Evolutionary conservation across 2,329 filamentous ascomycete genomes (phyloP).

Genomic region (Alternaria burnsii): DNA sequence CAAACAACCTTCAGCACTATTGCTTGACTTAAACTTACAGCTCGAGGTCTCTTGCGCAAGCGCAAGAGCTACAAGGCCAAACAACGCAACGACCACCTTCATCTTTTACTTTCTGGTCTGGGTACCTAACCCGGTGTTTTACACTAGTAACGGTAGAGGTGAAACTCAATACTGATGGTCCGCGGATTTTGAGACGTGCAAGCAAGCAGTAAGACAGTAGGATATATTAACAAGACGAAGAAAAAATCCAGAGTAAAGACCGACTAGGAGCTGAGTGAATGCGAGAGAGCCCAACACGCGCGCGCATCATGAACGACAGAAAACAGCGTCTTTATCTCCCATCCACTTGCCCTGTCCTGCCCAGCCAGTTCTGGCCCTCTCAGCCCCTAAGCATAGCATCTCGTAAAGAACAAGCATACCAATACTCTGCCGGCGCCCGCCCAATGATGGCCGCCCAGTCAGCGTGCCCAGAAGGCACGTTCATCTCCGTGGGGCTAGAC

Average conservation of each 20-base stretch:
- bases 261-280: not conserved
- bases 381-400: constrained; percentile 4
- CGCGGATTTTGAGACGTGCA: not conserved
- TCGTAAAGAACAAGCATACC: constrained; percentile 8
- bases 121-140: not conserved
- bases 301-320: constrained; percentile 5
- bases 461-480: constrained; percentile 1
- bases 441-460: constrained; percentile 3
- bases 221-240: not conserved
- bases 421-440: constrained; percentile 1
- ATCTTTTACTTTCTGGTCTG: constrained; percentile 5
- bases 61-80: constrained; percentile 9
- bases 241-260: constrained; percentile 7
- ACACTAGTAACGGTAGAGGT: constrained; percentile 2
- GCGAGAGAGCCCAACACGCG: not conserved
- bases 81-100: constrained; percentile 9
- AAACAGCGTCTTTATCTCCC: not conserved
- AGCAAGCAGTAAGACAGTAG: not conserved
- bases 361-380: not conserved
- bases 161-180: not conserved
- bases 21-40: constrained; percentile 8
- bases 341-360: not conserved
- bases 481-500: constrained; percentile 7
- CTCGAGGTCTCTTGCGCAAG: constrained; percentile 11
- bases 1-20: not conserved